Conservation (phyloP, 805 yeast species). For the Metschnikowia koreensis region DNA sequence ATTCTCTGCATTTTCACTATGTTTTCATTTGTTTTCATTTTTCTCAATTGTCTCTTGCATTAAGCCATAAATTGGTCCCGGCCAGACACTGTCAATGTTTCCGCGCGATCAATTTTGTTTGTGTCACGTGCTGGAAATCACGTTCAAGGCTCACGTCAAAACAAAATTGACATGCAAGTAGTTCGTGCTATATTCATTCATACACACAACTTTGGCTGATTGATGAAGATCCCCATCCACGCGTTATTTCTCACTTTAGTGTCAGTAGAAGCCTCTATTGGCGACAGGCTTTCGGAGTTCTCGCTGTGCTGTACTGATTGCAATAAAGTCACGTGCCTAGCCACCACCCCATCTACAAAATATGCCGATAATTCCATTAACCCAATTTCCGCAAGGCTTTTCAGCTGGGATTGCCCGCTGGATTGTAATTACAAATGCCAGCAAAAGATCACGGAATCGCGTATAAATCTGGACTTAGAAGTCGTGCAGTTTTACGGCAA, state of each 20-base stretch:
- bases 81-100: too few species aligned
- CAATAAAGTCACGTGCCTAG: constrained; percentile 17
- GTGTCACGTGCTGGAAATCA: too few species aligned
- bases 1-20: too few species aligned
- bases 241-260: not conserved
- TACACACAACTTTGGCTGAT: too few species aligned
- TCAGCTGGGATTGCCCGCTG: constrained; percentile 35
- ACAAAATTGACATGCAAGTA: too few species aligned
- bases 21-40: too few species aligned
- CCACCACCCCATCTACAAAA: constrained; percentile 14
- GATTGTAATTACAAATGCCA: constrained; percentile 42
- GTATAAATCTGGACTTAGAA: constrained; percentile 20
- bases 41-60: too few species aligned
- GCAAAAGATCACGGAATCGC: constrained; percentile 29
- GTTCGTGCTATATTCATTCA: too few species aligned
- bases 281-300: constrained; percentile 34
- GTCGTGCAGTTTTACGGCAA: constrained; percentile 44
- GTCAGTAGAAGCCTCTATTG: constrained; percentile 23
- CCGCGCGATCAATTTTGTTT: too few species aligned
- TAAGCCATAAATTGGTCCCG: too few species aligned
- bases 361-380: constrained; percentile 14
- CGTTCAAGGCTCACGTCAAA: too few species aligned
- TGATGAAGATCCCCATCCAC: not conserved
- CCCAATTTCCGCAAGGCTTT: constrained; percentile 20
- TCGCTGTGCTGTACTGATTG: constrained; percentile 27